These are phyloP conservation scores for Penicillium antarcticum DNA, from an alignment of 495 filamentous ascomycete species.

Conservation along the genomic window DNA sequence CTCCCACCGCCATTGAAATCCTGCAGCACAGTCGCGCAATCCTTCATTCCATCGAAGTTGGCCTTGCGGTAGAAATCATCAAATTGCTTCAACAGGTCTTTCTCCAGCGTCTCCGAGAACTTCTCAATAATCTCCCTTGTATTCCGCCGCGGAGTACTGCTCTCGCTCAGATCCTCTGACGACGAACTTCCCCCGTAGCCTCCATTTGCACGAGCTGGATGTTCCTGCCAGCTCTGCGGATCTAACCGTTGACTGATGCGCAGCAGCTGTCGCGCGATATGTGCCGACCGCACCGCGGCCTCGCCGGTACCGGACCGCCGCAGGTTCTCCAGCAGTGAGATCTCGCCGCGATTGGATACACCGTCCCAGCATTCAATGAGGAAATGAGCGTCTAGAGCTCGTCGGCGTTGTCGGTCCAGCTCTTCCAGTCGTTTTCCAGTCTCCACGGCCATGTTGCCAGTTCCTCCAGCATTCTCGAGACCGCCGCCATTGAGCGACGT, in stretches of 20 bases:
- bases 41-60: slow-evolving; percentile 94
- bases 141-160: slow-evolving; percentile 49
- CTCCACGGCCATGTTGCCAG: slow-evolving; percentile 89
- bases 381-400: slow-evolving; percentile 91
- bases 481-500: slow-evolving; percentile 60
- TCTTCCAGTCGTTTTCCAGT: slow-evolving; percentile 93
- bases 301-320: slow-evolving; percentile 74
- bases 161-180: slow-evolving; percentile 35
- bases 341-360: slow-evolving; percentile 78
- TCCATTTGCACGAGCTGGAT: slow-evolving; percentile 60
- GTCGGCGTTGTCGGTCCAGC: slow-evolving; percentile 82
- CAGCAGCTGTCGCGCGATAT: slow-evolving; percentile 84
- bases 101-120: slow-evolving; percentile 92
- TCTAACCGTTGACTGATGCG: slow-evolving; percentile 84
- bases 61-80: slow-evolving; percentile 92
- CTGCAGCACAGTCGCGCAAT: slow-evolving; percentile 87
- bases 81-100: slow-evolving; percentile 93
- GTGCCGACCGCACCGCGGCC: slow-evolving; percentile 82
- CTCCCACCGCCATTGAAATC: slow-evolving; percentile 95
- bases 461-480: slow-evolving; percentile 67
- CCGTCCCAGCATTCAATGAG: slow-evolving; percentile 95
- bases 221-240: slow-evolving; percentile 63
- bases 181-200: slow-evolving; percentile 30
- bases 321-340: slow-evolving; percentile 77
- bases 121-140: slow-evolving; percentile 93